Percentiles rank a stretch among this genome's conserved stretches.
These are phyloP conservation scores for Neurospora tetrasperma DNA, from an alignment of 495 filamentous ascomycete genomes.

Conservation along the genomic window DNA sequence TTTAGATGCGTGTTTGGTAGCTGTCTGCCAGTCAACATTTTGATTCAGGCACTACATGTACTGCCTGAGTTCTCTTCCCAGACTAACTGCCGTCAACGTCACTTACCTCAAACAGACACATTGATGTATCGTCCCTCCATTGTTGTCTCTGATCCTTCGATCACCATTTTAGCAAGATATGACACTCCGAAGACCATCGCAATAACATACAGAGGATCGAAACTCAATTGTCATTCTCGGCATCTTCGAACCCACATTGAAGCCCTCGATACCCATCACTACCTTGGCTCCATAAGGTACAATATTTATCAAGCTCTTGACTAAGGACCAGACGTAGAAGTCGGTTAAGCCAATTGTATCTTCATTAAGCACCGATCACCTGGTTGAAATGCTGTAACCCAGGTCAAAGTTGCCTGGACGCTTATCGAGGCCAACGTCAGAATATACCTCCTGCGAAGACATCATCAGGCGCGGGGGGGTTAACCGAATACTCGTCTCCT, in stretches of 20 bases:
- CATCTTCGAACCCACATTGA: background rate
- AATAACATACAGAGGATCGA: background rate
- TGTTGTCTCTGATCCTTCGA: background rate
- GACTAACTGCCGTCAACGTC: background rate
- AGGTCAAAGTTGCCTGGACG: background rate
- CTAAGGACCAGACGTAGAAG: background rate
- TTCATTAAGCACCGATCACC: background rate
- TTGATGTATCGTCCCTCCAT: background rate
- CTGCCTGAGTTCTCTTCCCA: no score
- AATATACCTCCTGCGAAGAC: background rate
- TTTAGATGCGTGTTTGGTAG: no score
- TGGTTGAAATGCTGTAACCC: background rate
- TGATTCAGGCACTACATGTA: no score
- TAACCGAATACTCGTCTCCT: background rate
- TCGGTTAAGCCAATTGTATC: background rate
- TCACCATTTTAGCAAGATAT: background rate
- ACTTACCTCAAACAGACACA: background rate
- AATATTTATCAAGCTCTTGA: background rate
- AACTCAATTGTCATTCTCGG: background rate
- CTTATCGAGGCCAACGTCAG: background rate
- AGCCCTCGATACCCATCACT: background rate
- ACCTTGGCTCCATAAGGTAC: background rate
- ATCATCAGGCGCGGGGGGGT: background rate
- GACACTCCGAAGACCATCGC: background rate
- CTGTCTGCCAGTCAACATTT: no score